These are phyloP conservation scores for Aspergillus floridensis DNA, from an alignment of 2,329 filamentous ascomycete species.

Conservation along the genomic window DNA sequence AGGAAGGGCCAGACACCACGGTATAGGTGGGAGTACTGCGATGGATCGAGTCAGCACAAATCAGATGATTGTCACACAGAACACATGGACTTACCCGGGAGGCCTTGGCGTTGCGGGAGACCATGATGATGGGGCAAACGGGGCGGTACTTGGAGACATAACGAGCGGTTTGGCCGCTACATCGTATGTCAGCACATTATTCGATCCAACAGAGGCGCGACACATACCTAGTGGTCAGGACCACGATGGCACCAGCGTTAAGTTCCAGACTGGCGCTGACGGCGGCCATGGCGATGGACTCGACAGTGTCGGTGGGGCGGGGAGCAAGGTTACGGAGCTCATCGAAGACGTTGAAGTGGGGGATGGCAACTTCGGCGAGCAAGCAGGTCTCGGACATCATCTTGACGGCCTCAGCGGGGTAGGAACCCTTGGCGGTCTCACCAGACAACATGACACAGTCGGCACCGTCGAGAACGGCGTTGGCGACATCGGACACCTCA, in stretches of 20 bases:
- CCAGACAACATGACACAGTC: slow-evolving; percentile 99
- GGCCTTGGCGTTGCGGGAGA: slow-evolving; percentile 80
- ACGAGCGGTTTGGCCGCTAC: slow-evolving; percentile 83
- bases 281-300: slow-evolving; percentile 96
- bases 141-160: slow-evolving; percentile 98
- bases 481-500: slow-evolving; percentile 97
- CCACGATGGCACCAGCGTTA: slow-evolving; percentile 92
- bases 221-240: slow-evolving; percentile 77
- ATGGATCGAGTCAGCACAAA: slow-evolving; percentile 15
- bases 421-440: slow-evolving; percentile 96
- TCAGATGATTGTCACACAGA: background rate
- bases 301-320: slow-evolving; percentile 80
- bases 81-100: slow-evolving; percentile 59
- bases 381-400: slow-evolving; percentile 99
- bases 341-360: slow-evolving; percentile 94
- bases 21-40: slow-evolving; percentile 82
- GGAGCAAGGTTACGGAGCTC: slow-evolving; percentile 82
- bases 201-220: background rate
- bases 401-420: slow-evolving; percentile 84
- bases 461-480: slow-evolving; percentile 93
- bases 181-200: slow-evolving; percentile 21
- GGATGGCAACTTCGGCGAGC: slow-evolving; percentile 94
- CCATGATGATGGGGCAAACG: slow-evolving; percentile 99
- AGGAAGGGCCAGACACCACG: slow-evolving; percentile 97
- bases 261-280: slow-evolving; percentile 94